Conservation (phyloP, 2,329 filamentous ascomycete species). For the Aureobasidium musti region DNA sequence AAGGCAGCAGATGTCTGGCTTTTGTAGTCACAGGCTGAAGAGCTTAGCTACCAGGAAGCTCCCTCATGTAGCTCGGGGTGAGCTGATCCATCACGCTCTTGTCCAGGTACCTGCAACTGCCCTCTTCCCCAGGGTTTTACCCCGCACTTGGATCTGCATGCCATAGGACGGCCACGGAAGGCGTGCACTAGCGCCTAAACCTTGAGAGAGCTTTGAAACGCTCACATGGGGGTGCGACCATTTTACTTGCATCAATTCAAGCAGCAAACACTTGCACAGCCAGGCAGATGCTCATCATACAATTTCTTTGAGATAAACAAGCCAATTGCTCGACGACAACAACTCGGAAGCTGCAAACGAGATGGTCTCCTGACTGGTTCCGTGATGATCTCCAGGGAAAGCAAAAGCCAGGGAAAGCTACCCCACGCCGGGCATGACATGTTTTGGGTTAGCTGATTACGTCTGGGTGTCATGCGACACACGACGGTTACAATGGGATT, state of each 20-base stretch:
- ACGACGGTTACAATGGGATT: slow-evolving; percentile 1
- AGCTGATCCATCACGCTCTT: slow-evolving; percentile 23
- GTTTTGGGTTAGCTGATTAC: slow-evolving; percentile 24
- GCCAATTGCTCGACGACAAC: neutral
- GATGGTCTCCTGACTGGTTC: slow-evolving; percentile 21
- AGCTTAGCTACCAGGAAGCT: slow-evolving; percentile 20
- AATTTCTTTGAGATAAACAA: neutral
- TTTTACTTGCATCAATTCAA: neutral
- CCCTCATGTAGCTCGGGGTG: slow-evolving; percentile 2
- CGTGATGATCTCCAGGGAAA: slow-evolving; percentile 24
- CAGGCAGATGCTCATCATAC: neutral
- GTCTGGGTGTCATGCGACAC: slow-evolving; percentile 26
- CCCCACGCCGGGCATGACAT: slow-evolving; percentile 18
- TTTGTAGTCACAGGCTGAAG: slow-evolving; percentile 17
- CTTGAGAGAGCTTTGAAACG: slow-evolving; percentile 26
- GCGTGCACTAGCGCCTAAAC: slow-evolving; percentile 26
- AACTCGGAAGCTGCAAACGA: neutral
- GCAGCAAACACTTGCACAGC: slow-evolving; percentile 1
- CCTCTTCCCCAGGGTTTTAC: slow-evolving; percentile 26
- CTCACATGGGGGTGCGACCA: slow-evolving; percentile 5
- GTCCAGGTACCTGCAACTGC: slow-evolving; percentile 16
- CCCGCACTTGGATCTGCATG: slow-evolving; percentile 27
- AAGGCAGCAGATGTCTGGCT: slow-evolving; percentile 11
- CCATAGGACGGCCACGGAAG: slow-evolving; percentile 19
- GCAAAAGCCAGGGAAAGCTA: slow-evolving; percentile 13